Evolutionary conservation across 148 eudicot species (phyloP), one percentile per base, ranked within the genome.

Genomic region (Pharnaceum exiguum): DNA sequence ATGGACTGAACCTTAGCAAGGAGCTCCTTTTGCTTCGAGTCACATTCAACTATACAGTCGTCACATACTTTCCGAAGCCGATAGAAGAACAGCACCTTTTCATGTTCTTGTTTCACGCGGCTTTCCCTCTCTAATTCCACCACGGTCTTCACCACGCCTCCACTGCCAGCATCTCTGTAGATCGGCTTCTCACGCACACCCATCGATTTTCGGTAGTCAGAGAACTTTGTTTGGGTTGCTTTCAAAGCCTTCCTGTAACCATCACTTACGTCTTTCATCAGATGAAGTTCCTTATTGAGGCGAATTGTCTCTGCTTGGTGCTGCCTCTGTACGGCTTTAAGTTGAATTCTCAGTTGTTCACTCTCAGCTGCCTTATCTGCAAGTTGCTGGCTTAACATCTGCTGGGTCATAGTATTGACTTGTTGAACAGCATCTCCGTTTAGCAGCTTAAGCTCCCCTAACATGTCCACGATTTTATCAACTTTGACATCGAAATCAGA

Each of bases 111-210:
- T 64, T 73, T 77, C 63, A 69, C 23, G 3, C 72, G 71, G n/a
- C n/a, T n/a, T 15, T 50, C 87, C 53, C 52, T 84, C 78, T 89
- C 99, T 21, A 89, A 43, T 61, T 89, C 87, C 51, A 56, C 63
- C 26, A 69, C 55, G 29, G 79, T 89, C 71, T 84, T 66, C 22
- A 94, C 84, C 13, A 89, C 73, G 45, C 96, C 99, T 5, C 96
- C 96, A 37, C 57, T 73, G n/a, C 96, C 96, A 39, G 79, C 95
- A 71, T 94, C 96, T 70, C 55, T 83, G 72, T 94, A 94, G 2
- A 75, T 52, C 5, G 96, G 91, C 51, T 83, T 93, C 66, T 83
- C 87, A 2, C 69, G 79, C 47, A 79, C 76, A 40, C 57, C 60
- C 55, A 51, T 63, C 0, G 33, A 62, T 42, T 83, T 71, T 57